Percentiles rank a stretch among this genome's conserved stretches.
Evolutionary conservation across 768 basidiomycete species (phyloP).

Genomic region (Boletus eberwhitei): DNA sequence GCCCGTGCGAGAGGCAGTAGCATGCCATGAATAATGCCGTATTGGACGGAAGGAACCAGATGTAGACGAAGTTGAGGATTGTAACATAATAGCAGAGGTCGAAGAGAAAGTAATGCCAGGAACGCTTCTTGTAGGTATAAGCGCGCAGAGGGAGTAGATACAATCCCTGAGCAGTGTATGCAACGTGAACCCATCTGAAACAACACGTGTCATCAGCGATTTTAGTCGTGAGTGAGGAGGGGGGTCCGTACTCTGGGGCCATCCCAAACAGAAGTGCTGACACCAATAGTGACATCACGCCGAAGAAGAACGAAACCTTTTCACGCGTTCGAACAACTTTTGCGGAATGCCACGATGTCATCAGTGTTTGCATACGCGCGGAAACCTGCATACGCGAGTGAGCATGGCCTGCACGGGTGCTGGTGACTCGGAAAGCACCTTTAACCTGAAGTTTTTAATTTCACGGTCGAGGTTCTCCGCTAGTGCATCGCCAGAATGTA

Average conservation of each 20-base stretch:
- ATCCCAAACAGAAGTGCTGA: constrained; percentile 87
- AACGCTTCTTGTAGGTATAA: constrained; percentile 87
- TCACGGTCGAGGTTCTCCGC: constrained; percentile 83
- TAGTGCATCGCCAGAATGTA: constrained; percentile 54
- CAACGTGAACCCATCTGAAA: constrained; percentile 79
- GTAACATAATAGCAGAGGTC: constrained; percentile 93
- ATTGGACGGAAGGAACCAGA: constrained; percentile 85
- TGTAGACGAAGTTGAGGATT: constrained; percentile 84
- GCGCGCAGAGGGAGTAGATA: constrained; percentile 81
- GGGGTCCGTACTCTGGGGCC: constrained; percentile 65
- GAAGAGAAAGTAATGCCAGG: constrained; percentile 94
- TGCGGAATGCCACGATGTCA: constrained; percentile 88
- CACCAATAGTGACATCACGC: constrained; percentile 84
- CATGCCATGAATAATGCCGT: constrained; percentile 83
- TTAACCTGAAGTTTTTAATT: constrained; percentile 80
- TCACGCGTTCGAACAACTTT: constrained; percentile 81
- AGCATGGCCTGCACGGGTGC: neutral
- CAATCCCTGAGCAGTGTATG: constrained; percentile 74
- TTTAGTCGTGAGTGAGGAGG: neutral
- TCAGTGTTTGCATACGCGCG: constrained; percentile 70
- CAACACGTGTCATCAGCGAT: constrained; percentile 12
- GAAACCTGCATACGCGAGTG: constrained; percentile 56
- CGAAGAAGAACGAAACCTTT: constrained; percentile 88
- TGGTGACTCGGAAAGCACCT: constrained; percentile 44
- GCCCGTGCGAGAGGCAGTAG: constrained; percentile 89